These are phyloP conservation scores for Penicillium crustosum DNA, from an alignment of 2,329 filamentous ascomycete species.

Conservation along the genomic window DNA sequence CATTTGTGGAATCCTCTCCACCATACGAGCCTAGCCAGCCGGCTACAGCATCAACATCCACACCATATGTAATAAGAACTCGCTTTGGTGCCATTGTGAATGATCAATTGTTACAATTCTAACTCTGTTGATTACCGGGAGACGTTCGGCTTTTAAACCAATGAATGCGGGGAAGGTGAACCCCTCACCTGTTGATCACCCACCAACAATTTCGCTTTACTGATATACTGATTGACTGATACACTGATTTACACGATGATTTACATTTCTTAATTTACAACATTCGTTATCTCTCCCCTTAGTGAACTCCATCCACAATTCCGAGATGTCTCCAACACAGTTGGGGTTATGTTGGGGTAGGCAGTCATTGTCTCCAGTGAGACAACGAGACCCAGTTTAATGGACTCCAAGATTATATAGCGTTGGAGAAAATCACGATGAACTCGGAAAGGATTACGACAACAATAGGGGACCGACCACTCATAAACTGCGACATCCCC, in stretches of 20 bases:
- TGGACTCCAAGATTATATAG: neutral
- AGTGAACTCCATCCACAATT: neutral
- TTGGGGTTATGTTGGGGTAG: slow-evolving; percentile 6
- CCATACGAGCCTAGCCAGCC: slow-evolving; percentile 38
- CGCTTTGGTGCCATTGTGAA: slow-evolving; percentile 25
- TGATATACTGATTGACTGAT: neutral
- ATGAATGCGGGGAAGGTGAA: slow-evolving; percentile 18
- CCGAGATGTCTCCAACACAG: neutral
- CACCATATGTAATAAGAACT: slow-evolving; percentile 32
- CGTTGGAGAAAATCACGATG: slow-evolving; percentile 9
- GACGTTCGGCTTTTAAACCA: slow-evolving; percentile 1
- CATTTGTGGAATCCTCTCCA: slow-evolving; percentile 35
- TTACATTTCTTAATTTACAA: neutral
- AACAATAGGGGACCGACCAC: neutral
- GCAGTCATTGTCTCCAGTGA: neutral
- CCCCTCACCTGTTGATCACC: neutral
- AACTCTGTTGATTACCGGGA: too few relatives aligned
- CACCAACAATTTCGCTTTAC: neutral
- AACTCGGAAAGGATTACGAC: neutral
- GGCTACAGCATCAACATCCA: slow-evolving; percentile 37
- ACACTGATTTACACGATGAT: neutral
- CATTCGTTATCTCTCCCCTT: neutral
- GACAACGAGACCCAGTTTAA: neutral
- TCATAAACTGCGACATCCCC: slow-evolving; percentile 12
- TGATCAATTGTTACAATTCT: neutral